Conservation (phyloP, 164 flowering plant genomes). For the Nymphaea thermarum region DNA sequence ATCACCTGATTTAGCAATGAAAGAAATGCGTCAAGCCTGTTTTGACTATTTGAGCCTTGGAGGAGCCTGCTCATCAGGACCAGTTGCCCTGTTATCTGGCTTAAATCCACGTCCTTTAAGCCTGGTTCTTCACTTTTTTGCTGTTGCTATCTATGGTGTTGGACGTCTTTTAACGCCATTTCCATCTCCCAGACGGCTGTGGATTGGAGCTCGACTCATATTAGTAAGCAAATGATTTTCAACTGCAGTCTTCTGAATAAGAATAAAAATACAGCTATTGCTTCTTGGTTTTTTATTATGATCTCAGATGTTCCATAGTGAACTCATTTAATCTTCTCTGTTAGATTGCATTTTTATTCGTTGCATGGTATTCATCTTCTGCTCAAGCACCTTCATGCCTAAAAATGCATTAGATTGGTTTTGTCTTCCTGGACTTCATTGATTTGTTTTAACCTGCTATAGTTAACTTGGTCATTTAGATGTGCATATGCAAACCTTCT, state of each 20-base stretch:
- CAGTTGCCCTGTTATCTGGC: conserved; percentile 78
- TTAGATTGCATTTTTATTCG: not conserved
- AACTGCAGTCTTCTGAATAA: not conserved
- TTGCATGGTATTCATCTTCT: not conserved
- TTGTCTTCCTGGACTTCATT: no score
- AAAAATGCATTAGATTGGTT: no score
- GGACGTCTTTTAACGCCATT: conserved; percentile 75
- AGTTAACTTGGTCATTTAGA: no score
- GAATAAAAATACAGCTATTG: not conserved
- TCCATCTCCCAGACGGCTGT: conserved; percentile 68
- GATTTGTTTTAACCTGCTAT: no score
- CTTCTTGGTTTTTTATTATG: not conserved
- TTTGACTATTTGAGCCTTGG: conserved; percentile 80
- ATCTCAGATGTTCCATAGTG: not conserved
- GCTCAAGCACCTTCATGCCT: not conserved
- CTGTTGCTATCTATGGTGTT: conserved; percentile 87
- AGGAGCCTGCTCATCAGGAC: conserved; percentile 60
- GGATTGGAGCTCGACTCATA: conserved; percentile 83
- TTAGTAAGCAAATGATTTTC: conserved; percentile 25
- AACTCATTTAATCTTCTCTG: not conserved
- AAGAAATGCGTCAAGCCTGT: conserved; percentile 93
- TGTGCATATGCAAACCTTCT: no score
- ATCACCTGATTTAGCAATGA: conserved; percentile 83
- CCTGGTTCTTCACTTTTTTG: conserved; percentile 84
- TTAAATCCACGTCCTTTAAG: conserved; percentile 82